phyloP scores from a whole-genome alignment of 176 grass and related monocot genomes.

The Puccinellia tenuiflora region DNA sequence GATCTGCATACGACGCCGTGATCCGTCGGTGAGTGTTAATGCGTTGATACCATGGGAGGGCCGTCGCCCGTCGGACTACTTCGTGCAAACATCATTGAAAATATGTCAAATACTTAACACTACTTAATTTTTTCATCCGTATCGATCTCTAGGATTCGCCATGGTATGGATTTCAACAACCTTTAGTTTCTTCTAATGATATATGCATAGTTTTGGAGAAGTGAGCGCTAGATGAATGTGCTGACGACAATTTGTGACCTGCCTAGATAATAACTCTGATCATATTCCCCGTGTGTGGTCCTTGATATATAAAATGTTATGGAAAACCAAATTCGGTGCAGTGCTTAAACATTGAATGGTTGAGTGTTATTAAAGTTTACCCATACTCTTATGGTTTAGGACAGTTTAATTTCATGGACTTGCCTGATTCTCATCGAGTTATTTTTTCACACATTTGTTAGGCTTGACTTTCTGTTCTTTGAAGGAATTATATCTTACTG shows the following conservation, averaged over 20 bases:
- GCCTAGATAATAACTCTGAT: background rate
- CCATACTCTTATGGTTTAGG: background rate
- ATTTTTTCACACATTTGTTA: no score
- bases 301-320: background rate
- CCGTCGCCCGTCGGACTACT: no score
- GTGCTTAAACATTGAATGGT: background rate
- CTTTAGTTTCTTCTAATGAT: conserved; percentile 1
- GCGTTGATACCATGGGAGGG: no score
- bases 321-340: background rate
- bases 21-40: no score
- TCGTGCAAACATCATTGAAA: no score
- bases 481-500: conserved; percentile 84
- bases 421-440: no score
- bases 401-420: no score
- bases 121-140: no score
- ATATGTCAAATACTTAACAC: no score
- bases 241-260: background rate
- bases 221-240: background rate
- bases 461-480: conserved; percentile 84
- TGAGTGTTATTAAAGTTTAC: background rate
- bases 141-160: conserved; percentile 82
- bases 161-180: conserved; percentile 55
- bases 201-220: background rate
- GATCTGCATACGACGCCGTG: no score
- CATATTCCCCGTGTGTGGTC: background rate